Evolutionary conservation across 352 stramenopile species (phyloP), one percentile per base, ranked within the genome.

Genomic region (Globisporangium iwayamae): DNA sequence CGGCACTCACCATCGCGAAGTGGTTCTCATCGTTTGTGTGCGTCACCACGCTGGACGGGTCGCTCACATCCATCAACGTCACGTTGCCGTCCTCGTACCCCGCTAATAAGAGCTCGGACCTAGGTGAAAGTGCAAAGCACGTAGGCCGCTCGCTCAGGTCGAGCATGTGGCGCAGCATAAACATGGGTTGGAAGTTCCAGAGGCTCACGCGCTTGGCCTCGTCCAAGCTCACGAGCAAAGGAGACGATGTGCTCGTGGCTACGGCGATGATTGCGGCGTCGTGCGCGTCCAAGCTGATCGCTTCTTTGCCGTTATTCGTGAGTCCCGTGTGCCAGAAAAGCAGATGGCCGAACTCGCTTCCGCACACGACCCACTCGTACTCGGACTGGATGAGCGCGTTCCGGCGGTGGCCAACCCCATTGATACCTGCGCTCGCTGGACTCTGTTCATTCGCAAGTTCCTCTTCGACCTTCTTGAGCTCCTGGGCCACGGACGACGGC

Each of bases 241-340:
- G 71, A 8, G 83, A 86, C 18, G 74, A 71, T 39, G 70, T 66
- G 56, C 76, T 85, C 3, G 77, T 69, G 1, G 58, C 58, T 18
- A 89, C 65, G 34, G 76, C 62, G 2, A 81, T 65, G 22, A 90
- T 73, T 8, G 65, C 65, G 20, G 72, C 72, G 55, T 89, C 76
- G 41, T 92, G 83, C 5, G 74, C 81, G 11, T 88, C 76, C 30
- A 90, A 62, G 30, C 67, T 78, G 46, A 88, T 80, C 30, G 60
- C 76, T 58, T 76, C 79, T 45, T 69, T 61, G 36, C 73, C 71
- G 13, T 36, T 75, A 41, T 69, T 74, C 3, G 67, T 69, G 20
- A 87, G 63, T 3, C 78, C 77, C 13, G 83, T 85, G 67, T 89
- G 79, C 81, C 81, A 90, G 59, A 89, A 92, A 30, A 92, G 53